Evolutionary conservation across 2,329 filamentous ascomycete species (phyloP), one percentile per base, ranked within the genome.

Genomic region (Aaosphaeria arxii): DNA sequence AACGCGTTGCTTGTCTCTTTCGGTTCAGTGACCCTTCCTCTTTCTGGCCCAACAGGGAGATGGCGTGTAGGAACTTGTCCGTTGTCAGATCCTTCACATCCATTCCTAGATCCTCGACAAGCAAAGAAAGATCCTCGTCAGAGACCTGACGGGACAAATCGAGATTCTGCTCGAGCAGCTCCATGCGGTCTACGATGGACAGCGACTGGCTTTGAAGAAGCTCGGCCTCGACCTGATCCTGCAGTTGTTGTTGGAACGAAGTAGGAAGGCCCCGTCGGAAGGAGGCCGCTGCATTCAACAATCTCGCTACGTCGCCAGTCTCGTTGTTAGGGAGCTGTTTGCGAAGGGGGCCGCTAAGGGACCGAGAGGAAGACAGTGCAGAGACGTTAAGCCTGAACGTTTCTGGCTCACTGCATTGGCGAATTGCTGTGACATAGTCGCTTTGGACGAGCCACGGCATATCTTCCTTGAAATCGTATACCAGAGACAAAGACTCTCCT

Each of bases 361-460:
- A 48, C 30, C 59, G 52, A 13, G 54, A 50, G 4, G 55, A 49
- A 1, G 57, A 52, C 7, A 79, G 75, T 6, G 71, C 69, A 24
- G 71, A 62, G 32, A 71, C 66, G 58, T 95, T 96, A 59, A 91
- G 80, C 54, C 81, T 81, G 7, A 95, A 77, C 5, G 84, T 75
- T 69, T 99, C 94, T 11, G 92, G 74, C 42, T 80, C 77, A 66
- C 86, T 94, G 72, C 89, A 95, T 60, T 87, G 83, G 52, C 92
- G 81, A 44, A 97, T 80, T 3, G 88, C 84, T 4, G 89, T 87
- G 43, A 95, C 77, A 31, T 87, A 84, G 69, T 96, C 91, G 1
- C 91, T 85, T 59, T 90, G 87, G 4, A 95, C 79, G 42, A 95
- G 80, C 90, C 91, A 96, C 1, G 89, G 82, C 74, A 91, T 81